Evolutionary conservation across 257 asterid genomes (phyloP).

Genomic region (Fraxinus excelsior): DNA sequence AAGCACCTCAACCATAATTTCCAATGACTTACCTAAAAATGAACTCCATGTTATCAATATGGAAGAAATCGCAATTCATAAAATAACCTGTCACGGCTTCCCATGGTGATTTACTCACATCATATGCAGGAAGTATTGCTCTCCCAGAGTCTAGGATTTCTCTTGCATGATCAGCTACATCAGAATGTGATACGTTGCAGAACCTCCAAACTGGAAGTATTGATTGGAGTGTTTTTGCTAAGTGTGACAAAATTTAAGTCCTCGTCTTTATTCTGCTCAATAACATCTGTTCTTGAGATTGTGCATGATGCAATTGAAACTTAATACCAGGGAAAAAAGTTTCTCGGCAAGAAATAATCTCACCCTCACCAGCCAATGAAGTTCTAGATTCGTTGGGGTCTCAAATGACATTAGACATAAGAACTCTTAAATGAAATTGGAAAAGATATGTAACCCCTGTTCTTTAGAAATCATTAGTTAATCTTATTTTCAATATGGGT

Average conservation of each 20-base stretch:
- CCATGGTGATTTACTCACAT: conserved; percentile 63
- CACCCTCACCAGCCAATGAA: conserved; percentile 68
- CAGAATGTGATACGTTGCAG: conserved; percentile 31
- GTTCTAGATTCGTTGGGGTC: conserved; percentile 33
- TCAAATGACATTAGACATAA: background rate
- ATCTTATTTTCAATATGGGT: background rate
- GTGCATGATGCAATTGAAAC: conserved; percentile 56
- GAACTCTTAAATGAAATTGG: background rate
- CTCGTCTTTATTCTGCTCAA: conserved; percentile 51
- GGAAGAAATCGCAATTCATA: conserved; percentile 17
- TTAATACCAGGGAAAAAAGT: conserved; percentile 91
- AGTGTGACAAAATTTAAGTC: conserved; percentile 20
- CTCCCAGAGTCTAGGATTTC: conserved; percentile 41
- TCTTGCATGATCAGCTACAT: conserved; percentile 36
- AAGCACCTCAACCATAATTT: conserved; percentile 68
- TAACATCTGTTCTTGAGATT: conserved; percentile 50
- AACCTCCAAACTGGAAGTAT: conserved; percentile 26
- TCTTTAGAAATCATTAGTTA: background rate
- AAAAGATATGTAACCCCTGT: background rate
- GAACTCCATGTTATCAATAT: conserved; percentile 30
- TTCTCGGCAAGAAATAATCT: conserved; percentile 67
- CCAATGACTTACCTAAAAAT: conserved; percentile 59
- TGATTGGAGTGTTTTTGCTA: conserved; percentile 33
- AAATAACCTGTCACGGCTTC: conserved; percentile 56
- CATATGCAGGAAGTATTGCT: conserved; percentile 31